A percentile compares a stretch with the other conserved stretches of the same genome.
These are phyloP conservation scores for Rutstroemia sp. DNA, from an alignment of 2,329 filamentous ascomycete species.

Conservation along the genomic window DNA sequence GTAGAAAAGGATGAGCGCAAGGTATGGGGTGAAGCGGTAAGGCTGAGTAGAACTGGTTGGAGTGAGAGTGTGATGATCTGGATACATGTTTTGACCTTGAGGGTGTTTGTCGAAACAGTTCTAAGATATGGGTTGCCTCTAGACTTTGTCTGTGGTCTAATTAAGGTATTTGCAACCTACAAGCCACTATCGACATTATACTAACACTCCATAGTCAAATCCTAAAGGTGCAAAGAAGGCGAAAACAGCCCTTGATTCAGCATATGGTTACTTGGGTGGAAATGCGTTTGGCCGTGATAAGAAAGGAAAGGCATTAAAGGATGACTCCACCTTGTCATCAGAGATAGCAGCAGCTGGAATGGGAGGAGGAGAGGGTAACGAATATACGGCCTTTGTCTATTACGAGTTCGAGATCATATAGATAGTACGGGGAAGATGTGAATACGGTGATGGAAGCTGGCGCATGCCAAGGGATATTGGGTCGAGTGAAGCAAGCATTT, in stretches of 20 bases:
- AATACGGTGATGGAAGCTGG: conserved; percentile 9
- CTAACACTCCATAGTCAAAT: conserved; percentile 54
- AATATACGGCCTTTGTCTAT: conserved; percentile 95
- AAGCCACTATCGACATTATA: neutral
- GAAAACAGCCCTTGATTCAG: conserved; percentile 69
- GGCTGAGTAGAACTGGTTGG: conserved; percentile 85
- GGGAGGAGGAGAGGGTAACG: conserved; percentile 60
- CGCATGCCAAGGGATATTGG: conserved; percentile 14
- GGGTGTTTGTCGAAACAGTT: conserved; percentile 98
- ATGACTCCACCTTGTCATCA: conserved; percentile 69
- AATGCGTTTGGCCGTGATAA: conserved; percentile 93
- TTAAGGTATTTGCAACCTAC: conserved; percentile 54
- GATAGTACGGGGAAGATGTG: conserved; percentile 5
- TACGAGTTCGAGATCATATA: conserved; percentile 78
- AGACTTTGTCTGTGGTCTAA: conserved; percentile 76
- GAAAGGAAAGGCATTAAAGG: conserved; percentile 84
- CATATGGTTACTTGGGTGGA: conserved; percentile 87
- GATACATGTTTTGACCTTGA: conserved; percentile 82
- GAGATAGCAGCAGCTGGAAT: conserved; percentile 76
- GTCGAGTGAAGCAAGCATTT: conserved; percentile 15
- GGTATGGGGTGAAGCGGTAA: conserved; percentile 84
- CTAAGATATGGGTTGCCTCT: conserved; percentile 87
- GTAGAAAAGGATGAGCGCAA: conserved; percentile 81
- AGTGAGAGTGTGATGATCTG: conserved; percentile 94
- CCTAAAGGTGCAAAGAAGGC: conserved; percentile 75